Percentiles rank a stretch among this genome's conserved stretches.
phyloP scores from a whole-genome alignment of 306 rosid species.

The Corylus avellana region DNA sequence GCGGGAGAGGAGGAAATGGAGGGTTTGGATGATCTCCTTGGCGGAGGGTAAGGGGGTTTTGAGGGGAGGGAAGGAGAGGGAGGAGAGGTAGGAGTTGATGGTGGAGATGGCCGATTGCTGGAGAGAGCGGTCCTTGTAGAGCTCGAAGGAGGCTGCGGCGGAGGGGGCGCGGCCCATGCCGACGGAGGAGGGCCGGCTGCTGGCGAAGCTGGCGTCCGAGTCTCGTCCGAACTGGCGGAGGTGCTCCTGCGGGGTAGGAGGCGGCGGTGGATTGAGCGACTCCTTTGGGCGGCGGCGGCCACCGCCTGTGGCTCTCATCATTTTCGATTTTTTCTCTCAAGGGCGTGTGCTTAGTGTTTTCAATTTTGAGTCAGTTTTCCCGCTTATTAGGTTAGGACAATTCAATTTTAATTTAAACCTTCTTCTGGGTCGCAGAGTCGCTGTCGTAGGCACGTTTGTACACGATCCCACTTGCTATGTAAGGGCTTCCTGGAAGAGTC shows the following conservation, averaged over 20 bases:
- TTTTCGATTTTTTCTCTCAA: not conserved
- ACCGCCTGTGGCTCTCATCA: conserved; percentile 49
- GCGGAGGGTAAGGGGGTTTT: conserved; percentile 68
- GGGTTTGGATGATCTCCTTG: conserved; percentile 66
- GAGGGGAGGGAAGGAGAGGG: conserved; percentile 55
- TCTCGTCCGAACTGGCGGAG: conserved; percentile 55
- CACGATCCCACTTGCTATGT: no score
- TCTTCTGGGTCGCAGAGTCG: no score
- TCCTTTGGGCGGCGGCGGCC: conserved; percentile 55
- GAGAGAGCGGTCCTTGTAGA: conserved; percentile 75
- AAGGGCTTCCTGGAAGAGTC: no score
- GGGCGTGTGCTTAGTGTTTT: not conserved
- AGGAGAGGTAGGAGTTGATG: conserved; percentile 60
- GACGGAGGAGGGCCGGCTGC: conserved; percentile 80
- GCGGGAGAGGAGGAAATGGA: conserved; percentile 49
- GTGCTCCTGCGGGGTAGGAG: conserved; percentile 35
- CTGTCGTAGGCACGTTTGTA: no score
- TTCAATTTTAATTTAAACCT: no score
- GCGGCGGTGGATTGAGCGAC: conserved; percentile 57
- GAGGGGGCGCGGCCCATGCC: conserved; percentile 48
- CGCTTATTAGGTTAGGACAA: not conserved
- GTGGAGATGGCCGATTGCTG: conserved; percentile 58
- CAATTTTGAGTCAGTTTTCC: not conserved
- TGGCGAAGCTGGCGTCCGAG: conserved; percentile 82
- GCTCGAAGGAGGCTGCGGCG: conserved; percentile 38